Percentiles rank a stretch among this genome's conserved stretches.
phyloP scores from a whole-genome alignment of 257 asterid species.

The Ilex aquifolium region DNA sequence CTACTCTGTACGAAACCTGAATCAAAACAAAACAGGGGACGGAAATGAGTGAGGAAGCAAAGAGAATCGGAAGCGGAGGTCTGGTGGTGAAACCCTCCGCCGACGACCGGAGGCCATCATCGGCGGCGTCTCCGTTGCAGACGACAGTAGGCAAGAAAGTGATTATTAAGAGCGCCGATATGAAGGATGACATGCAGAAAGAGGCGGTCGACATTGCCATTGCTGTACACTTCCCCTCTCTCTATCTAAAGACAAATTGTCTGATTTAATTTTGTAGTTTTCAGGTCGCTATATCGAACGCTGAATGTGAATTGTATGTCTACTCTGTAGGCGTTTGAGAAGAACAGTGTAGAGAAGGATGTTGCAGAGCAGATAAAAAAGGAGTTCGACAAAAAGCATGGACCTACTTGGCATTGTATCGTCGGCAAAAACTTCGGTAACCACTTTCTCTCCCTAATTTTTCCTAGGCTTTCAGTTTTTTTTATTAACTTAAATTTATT shows the following conservation, averaged over 20 bases:
- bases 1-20: too few relatives aligned
- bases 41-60: constrained; percentile 66
- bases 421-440: constrained; percentile 98
- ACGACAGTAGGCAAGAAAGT: constrained; percentile 49
- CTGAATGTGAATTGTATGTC: background rate
- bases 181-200: constrained; percentile 90
- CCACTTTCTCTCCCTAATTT: background rate
- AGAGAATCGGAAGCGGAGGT: constrained; percentile 60
- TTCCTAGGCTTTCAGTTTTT: background rate
- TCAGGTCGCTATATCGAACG: too few relatives aligned
- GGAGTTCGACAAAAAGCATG: constrained; percentile 83
- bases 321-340: constrained; percentile 75
- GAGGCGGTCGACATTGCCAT: constrained; percentile 91
- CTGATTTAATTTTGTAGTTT: background rate
- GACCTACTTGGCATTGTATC: constrained; percentile 99
- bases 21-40: constrained; percentile 2
- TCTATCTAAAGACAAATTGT: background rate
- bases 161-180: constrained; percentile 84
- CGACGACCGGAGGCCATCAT: constrained; percentile 52
- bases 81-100: constrained; percentile 26
- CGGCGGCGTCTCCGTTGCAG: constrained; percentile 32
- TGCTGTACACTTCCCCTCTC: constrained; percentile 43
- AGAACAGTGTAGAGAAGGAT: constrained; percentile 81
- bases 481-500: background rate
- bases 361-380: constrained; percentile 94